Percentiles rank a stretch among this genome's conserved stretches.
Evolutionary conservation across 2,329 filamentous ascomycete species (phyloP).

Genomic region (Zalaria sp.): DNA sequence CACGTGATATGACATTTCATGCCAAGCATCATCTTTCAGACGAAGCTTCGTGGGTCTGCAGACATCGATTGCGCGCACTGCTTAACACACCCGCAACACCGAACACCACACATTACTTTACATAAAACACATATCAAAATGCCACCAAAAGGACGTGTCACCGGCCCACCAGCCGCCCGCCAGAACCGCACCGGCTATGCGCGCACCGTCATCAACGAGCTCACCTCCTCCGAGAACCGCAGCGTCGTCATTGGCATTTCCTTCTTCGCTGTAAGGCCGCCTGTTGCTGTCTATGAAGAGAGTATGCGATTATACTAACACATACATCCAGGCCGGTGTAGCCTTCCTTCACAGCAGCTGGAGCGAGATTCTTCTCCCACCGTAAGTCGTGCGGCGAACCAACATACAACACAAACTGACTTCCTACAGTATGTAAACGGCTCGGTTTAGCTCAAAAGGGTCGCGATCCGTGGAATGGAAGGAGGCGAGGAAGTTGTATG

Average conservation of each 20-base stretch:
- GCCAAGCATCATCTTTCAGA: too few species aligned
- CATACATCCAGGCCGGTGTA: slow-evolving; percentile 28
- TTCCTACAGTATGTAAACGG: too few species aligned
- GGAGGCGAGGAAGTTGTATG: too few species aligned
- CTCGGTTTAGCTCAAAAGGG: too few species aligned
- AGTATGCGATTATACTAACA: not conserved
- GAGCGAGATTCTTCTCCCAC: slow-evolving; percentile 35
- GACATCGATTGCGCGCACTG: too few species aligned
- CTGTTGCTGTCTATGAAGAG: not conserved
- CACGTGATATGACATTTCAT: too few species aligned
- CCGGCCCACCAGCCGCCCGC: not conserved
- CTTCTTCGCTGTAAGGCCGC: slow-evolving; percentile 35
- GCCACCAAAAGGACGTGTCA: not conserved
- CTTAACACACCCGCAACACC: too few species aligned
- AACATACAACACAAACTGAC: not conserved
- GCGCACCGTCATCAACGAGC: slow-evolving; percentile 21
- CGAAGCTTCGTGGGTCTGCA: too few species aligned
- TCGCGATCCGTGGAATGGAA: too few species aligned
- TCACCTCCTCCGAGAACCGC: slow-evolving; percentile 35
- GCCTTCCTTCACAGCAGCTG: slow-evolving; percentile 39
- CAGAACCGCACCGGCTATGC: slow-evolving; percentile 18
- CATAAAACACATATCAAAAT: not conserved
- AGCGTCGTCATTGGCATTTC: slow-evolving; percentile 32
- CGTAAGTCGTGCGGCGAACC: slow-evolving; percentile 21
- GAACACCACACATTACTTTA: too few species aligned